Conservation (phyloP, 2,329 filamentous ascomycete species). For the Neopestalotiopsis sp. region DNA sequence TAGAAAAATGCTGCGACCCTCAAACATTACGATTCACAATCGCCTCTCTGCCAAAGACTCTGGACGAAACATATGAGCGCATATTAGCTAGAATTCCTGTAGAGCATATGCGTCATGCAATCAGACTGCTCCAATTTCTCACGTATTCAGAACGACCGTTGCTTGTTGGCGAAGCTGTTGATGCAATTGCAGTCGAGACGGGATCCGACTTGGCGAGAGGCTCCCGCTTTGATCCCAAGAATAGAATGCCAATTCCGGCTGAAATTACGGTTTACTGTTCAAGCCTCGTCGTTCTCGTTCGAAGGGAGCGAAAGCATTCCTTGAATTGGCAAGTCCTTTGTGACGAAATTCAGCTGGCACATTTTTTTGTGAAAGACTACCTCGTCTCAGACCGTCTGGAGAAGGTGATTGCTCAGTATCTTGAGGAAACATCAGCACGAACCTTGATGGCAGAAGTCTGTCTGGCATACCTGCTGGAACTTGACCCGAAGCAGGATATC, state of each 20-base stretch:
- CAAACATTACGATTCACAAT: constrained; percentile 13
- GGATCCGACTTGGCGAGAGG: constrained; percentile 10
- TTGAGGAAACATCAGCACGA: constrained; percentile 21
- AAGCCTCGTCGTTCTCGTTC: constrained; percentile 27
- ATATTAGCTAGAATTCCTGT: constrained; percentile 20
- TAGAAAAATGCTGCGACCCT: constrained; percentile 24
- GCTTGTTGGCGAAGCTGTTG: constrained; percentile 31
- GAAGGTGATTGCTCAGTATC: constrained; percentile 9
- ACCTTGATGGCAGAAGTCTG: constrained; percentile 27
- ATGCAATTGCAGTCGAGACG: constrained; percentile 30
- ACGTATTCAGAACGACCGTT: constrained; percentile 31
- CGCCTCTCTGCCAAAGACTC: constrained; percentile 20
- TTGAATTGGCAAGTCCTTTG: no score
- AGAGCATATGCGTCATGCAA: constrained; percentile 11
- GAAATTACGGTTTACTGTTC: constrained; percentile 32
- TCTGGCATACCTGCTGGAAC: constrained; percentile 29
- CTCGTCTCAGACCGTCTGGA: constrained; percentile 28
- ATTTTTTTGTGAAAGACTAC: constrained; percentile 38
- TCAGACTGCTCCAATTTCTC: constrained; percentile 27
- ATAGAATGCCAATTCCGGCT: constrained; percentile 30
- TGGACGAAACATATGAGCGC: constrained; percentile 25
- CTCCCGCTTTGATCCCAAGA: constrained; percentile 28
- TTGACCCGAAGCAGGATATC: constrained; percentile 9
- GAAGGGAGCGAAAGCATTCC: no score
- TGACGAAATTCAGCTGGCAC: no score